These are phyloP conservation scores for Neoscytalidium dimidiatum DNA, from an alignment of 2,329 filamentous ascomycete species.

Conservation along the genomic window DNA sequence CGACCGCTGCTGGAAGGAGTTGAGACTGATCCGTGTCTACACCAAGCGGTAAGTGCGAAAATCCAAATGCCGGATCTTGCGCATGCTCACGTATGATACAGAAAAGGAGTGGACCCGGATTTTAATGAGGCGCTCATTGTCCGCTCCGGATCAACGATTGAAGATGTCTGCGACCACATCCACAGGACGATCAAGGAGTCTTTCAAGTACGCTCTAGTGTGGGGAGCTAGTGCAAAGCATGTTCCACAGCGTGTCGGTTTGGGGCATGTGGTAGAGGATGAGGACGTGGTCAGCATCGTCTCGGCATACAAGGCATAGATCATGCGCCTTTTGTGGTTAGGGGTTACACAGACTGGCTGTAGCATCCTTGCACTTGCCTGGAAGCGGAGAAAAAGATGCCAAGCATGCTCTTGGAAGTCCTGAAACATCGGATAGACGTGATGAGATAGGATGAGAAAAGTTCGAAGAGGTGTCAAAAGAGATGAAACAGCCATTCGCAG, in stretches of 20 bases:
- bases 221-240: constrained; percentile 95
- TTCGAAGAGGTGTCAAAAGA: too few relatives aligned
- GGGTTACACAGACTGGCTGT: constrained; percentile 66
- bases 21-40: constrained; percentile 88
- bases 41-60: constrained; percentile 66
- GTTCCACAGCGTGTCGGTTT: constrained; percentile 91
- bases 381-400: too few relatives aligned
- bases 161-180: constrained; percentile 95
- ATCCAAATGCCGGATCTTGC: too few relatives aligned
- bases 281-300: constrained; percentile 69
- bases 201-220: constrained; percentile 97
- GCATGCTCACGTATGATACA: constrained; percentile 31
- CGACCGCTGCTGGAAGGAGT: constrained; percentile 91
- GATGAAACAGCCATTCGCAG: too few relatives aligned
- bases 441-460: too few relatives aligned
- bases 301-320: constrained; percentile 27
- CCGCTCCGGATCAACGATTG: constrained; percentile 80
- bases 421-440: too few relatives aligned
- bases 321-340: constrained; percentile 35
- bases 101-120: constrained; percentile 86
- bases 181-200: constrained; percentile 95
- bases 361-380: not conserved
- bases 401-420: too few relatives aligned
- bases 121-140: constrained; percentile 94
- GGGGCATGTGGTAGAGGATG: constrained; percentile 72